phyloP scores from a whole-genome alignment of 345 rosid genomes.

The Microcos paniculata region DNA sequence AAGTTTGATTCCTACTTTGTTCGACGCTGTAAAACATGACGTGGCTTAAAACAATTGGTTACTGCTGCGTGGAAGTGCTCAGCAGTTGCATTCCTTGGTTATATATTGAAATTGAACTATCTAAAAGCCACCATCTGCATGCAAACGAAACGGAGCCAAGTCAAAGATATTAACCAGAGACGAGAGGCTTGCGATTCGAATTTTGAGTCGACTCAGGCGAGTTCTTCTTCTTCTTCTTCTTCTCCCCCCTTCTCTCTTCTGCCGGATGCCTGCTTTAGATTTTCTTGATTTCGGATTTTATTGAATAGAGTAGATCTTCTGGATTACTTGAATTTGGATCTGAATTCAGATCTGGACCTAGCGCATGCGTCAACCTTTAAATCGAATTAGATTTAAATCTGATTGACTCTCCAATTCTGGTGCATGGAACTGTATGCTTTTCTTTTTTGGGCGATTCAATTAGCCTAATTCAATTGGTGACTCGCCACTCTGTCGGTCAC shows the following conservation, averaged over 20 bases:
- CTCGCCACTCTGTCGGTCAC: too few species aligned
- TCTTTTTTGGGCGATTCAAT: not conserved
- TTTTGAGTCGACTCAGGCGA: conserved; percentile 1
- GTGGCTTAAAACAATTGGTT: not conserved
- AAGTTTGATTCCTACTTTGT: not conserved
- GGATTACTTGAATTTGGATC: not conserved
- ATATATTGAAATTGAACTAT: not conserved
- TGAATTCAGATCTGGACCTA: not conserved
- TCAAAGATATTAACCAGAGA: not conserved
- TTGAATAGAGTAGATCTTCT: not conserved
- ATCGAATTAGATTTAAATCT: not conserved
- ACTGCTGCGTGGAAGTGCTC: not conserved
- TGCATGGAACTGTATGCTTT: not conserved
- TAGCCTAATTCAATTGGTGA: not conserved
- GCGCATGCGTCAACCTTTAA: not conserved
- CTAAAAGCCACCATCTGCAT: not conserved
- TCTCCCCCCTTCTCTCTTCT: not conserved
- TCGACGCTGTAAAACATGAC: not conserved
- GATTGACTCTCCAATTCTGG: not conserved
- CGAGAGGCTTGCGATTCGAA: not conserved
- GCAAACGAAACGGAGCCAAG: not conserved
- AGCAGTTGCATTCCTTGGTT: too few species aligned
- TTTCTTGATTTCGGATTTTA: not conserved
- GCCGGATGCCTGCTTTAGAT: not conserved
- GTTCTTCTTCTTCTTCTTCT: not conserved